Percentiles rank a stretch among this genome's conserved stretches.
These are phyloP conservation scores for Pseudozyma tsukubaensis DNA, from an alignment of 1,284 basidiomycete genomes.

Conservation along the genomic window DNA sequence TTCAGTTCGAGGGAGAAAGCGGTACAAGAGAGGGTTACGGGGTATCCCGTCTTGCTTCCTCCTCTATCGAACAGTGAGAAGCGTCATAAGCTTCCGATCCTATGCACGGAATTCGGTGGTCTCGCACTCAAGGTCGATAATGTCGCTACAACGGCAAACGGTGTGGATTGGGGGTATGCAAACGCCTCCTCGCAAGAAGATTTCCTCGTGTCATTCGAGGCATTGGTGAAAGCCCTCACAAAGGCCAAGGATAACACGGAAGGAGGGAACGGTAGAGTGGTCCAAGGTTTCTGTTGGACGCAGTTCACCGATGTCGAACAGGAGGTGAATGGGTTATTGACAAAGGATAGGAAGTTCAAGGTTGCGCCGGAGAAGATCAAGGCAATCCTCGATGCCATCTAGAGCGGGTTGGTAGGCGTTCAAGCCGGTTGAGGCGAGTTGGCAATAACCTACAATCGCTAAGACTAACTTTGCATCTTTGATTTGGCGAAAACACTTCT, in stretches of 20 bases:
- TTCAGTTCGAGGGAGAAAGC: constrained; percentile 13
- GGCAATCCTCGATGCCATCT: constrained; percentile 43
- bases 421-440: not conserved
- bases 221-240: constrained; percentile 22
- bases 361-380: constrained; percentile 36
- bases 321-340: constrained; percentile 51
- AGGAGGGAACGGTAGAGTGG: constrained; percentile 14
- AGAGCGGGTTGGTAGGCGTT: not conserved
- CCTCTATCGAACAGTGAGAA: constrained; percentile 15
- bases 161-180: constrained; percentile 44
- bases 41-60: constrained; percentile 26
- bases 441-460: not conserved
- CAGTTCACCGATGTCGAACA: constrained; percentile 51
- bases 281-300: constrained; percentile 55
- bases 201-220: constrained; percentile 31
- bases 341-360: constrained; percentile 39
- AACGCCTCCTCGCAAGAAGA: constrained; percentile 30
- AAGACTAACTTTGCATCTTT: not conserved
- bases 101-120: constrained; percentile 54
- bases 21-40: constrained; percentile 15
- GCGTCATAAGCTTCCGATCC: constrained; percentile 28
- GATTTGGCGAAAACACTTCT: too few relatives aligned
- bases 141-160: constrained; percentile 14
- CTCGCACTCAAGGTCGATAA: constrained; percentile 23
- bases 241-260: constrained; percentile 1